phyloP scores from a whole-genome alignment of 495 filamentous ascomycete genomes.

The Penicillium alfredii region DNA sequence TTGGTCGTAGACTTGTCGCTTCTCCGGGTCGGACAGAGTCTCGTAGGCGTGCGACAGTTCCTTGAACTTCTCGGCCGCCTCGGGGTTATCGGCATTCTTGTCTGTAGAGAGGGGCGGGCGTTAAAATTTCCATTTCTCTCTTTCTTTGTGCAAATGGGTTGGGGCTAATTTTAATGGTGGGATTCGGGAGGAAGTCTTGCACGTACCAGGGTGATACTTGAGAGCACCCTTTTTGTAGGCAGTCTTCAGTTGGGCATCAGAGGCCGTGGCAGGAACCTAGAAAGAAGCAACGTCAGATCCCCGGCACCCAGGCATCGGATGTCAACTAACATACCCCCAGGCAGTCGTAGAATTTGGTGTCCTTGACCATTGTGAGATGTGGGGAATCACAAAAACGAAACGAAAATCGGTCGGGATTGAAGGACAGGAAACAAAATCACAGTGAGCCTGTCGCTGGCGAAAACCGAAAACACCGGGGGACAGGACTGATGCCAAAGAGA shows the following conservation, averaged over 20 bases:
- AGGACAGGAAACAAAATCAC: too few species aligned
- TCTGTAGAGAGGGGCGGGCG: conserved; percentile 57
- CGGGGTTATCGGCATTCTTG: conserved; percentile 92
- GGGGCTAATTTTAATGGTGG: too few species aligned
- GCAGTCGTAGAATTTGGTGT: conserved; percentile 79
- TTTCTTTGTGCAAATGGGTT: too few species aligned
- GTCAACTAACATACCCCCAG: conserved; percentile 62
- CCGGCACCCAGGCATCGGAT: background rate
- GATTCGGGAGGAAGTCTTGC: background rate
- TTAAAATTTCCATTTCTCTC: too few species aligned
- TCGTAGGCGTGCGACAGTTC: conserved; percentile 95
- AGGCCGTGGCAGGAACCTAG: conserved; percentile 65
- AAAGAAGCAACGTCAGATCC: conserved; percentile 21
- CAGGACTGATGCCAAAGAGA: background rate
- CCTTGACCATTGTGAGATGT: conserved; percentile 72
- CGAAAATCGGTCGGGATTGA: conserved; percentile 11
- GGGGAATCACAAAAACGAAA: conserved; percentile 11
- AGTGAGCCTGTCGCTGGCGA: too few species aligned
- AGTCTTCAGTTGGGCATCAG: conserved; percentile 76
- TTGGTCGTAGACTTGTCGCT: conserved; percentile 88
- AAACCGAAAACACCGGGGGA: too few species aligned
- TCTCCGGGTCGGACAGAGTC: conserved; percentile 83
- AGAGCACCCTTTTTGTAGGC: conserved; percentile 88
- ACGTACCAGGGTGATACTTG: conserved; percentile 83
- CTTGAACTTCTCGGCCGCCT: conserved; percentile 96